Percentiles rank a stretch among this genome's conserved stretches.
These are phyloP conservation scores for Penicillium flavigenum DNA, from an alignment of 495 filamentous ascomycete genomes.

Conservation along the genomic window DNA sequence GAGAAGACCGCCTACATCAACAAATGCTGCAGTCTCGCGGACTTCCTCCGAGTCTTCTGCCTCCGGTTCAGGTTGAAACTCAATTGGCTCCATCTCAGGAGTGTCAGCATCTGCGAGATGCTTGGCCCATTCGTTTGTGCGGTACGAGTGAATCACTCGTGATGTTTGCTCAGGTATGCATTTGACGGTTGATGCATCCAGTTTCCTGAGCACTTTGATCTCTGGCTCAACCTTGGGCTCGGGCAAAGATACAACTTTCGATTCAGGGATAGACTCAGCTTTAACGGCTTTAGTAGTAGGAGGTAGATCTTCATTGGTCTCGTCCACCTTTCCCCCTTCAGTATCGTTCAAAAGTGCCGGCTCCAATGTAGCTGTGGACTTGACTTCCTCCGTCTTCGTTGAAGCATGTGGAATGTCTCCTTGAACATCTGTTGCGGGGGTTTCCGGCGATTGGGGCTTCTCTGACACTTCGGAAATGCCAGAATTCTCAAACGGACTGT, in stretches of 20 bases:
- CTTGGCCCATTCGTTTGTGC: slow-evolving; percentile 97
- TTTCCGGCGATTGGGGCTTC: neutral
- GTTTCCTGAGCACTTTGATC: slow-evolving; percentile 26
- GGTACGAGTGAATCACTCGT: slow-evolving; percentile 73
- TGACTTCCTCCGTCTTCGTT: neutral
- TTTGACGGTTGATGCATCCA: slow-evolving; percentile 40
- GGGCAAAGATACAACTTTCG: neutral
- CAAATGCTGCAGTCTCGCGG: slow-evolving; percentile 56
- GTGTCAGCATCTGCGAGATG: slow-evolving; percentile 75
- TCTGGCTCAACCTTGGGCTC: slow-evolving; percentile 15
- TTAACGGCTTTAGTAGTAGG: neutral
- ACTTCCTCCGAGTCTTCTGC: slow-evolving; percentile 22
- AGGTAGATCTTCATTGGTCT: neutral
- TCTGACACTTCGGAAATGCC: neutral
- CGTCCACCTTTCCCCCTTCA: neutral
- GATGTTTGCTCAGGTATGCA: slow-evolving; percentile 51
- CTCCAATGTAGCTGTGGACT: neutral
- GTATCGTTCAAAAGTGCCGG: neutral
- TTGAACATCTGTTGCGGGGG: neutral
- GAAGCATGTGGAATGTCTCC: neutral
- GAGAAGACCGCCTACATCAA: slow-evolving; percentile 65
- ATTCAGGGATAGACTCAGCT: neutral
- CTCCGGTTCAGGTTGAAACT: slow-evolving; percentile 37
- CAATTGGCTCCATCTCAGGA: slow-evolving; percentile 66
- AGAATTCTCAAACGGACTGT: neutral